Evolutionary conservation across 2,329 filamentous ascomycete species (phyloP), one percentile per base, ranked within the genome.

Genomic region (Beauveria pseudobassiana): DNA sequence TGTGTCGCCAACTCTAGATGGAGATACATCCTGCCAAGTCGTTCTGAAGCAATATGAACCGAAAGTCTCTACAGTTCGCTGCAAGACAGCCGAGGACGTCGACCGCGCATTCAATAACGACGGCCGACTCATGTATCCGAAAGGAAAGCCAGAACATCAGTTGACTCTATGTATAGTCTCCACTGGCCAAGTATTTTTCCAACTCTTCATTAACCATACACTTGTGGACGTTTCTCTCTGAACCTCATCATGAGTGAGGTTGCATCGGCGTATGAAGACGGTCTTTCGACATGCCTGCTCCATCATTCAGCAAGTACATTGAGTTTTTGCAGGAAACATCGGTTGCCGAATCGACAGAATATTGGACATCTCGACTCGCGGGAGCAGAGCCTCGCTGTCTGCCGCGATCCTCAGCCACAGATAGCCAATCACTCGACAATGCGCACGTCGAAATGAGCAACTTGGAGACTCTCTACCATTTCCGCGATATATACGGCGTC

Each of bases 401-500:
- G 45, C 45, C 45, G 4, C 5, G 9, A 10, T 46, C 42, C 9
- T 20, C 45, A 16, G n/a, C 20, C 45, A 20, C n/a, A 12, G 45
- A 46, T 9, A 22, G 20, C 20, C 45, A 46, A 16, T 20, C 45
- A 46, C 45, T 20, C 45, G 45, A 46, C 0, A 46, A 46, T 46
- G 45, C 45, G 45, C 26, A 40, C 38, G 20, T 38, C n/a, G 38
- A 22, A 16, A 42, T 67, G 65, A 6, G 20, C 45, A 46, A 24
- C 12, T 46, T 46, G 45, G 45, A 46, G 20, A 2, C 45, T 46
- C 45, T 46, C 16, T 14, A 22, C n/a, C 45, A 20, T 46, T 46
- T 46, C 1, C 45, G 45, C 9, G 45, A 46, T 46, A 24, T 5
- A 12, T 46, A 46, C 1, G 69, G 72, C 10, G 74, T 77, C 48